phyloP scores from a whole-genome alignment of 192 early-diverging fungal genomes.

The Chytriomyces hyalinus region DNA sequence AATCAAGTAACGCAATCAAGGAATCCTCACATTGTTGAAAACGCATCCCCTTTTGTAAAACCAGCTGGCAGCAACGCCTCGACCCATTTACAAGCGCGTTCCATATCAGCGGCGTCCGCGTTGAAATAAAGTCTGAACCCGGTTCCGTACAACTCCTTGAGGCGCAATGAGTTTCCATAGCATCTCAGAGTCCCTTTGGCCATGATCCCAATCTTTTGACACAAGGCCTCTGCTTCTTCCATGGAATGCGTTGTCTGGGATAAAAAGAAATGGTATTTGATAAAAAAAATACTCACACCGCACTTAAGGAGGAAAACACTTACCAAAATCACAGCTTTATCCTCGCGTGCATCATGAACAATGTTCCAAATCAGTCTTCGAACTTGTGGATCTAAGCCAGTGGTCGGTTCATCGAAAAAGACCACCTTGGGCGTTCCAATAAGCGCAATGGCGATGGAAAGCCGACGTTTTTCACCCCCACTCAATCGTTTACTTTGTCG shows the following conservation, averaged over 20 bases:
- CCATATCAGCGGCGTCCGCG: constrained; percentile 49
- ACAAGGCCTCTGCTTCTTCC: constrained; percentile 83
- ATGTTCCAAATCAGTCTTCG: constrained; percentile 79
- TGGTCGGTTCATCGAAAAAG: constrained; percentile 84
- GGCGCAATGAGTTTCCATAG: constrained; percentile 63
- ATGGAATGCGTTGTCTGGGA: constrained; percentile 71
- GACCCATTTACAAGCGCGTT: constrained; percentile 35
- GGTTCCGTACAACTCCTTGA: constrained; percentile 75
- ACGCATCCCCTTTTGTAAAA: constrained; percentile 53
- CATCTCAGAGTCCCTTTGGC: constrained; percentile 76
- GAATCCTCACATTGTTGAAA: constrained; percentile 49
- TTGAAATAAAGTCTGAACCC: constrained; percentile 70
- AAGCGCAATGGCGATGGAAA: constrained; percentile 58
- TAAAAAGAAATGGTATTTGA: background rate
- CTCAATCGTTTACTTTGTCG: constrained; percentile 67
- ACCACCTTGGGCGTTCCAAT: constrained; percentile 67
- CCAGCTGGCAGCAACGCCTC: constrained; percentile 52
- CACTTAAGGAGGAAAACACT: constrained; percentile 50
- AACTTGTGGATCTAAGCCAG: constrained; percentile 75
- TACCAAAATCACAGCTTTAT: constrained; percentile 64
- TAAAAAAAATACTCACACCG: constrained; percentile 1
- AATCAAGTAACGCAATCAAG: background rate
- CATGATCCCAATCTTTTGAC: constrained; percentile 79
- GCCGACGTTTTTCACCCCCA: constrained; percentile 77
- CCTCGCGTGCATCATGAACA: constrained; percentile 59